Base-by-base conservation (phyloP, 306 rosid species). In the Fragaria nilgerrensis region DNA sequence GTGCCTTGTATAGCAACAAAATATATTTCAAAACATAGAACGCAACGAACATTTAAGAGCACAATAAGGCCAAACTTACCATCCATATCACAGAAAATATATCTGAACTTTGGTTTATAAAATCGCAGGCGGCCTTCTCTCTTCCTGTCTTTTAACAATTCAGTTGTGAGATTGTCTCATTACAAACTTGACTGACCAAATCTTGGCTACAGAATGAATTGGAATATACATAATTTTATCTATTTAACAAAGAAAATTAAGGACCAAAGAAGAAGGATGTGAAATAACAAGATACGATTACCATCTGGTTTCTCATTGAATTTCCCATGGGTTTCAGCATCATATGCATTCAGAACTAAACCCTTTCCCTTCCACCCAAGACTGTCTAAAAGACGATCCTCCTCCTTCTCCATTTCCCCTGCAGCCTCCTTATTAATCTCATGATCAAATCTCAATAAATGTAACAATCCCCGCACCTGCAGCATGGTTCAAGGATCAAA, bases 81-180 rank as follows among this genome's bases (percentile, higher is more conserved):
- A 88, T 95, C 99, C 99, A 95, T 92, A 65, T 95, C 99, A 67
- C 97, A 90, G 88, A 95, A 95, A 79, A 95, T 85, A 80, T 92
- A 88, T 84, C 80, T 90, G 90, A 88, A 95, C 92, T 87, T 95
- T 61, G 97, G 97, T 75, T 87, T 85, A 82, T 89, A 90, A 84
- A 90, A 89, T 84, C 93, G 85, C 81, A 90, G 93, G 83, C 86
- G 75, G 66, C 92, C 93, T 86, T 90, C 97, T 90, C 87, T 90
- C 84, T 84, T 92, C 92, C 97, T 89, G 90, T 89, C 98, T 94
- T 89, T 94, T 87, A 85, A 89, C 86, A 89, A 84, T 78, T 85
- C 85, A 84, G 81, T 80, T 29, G 86, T 88, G 77, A 90, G 92
- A 89, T 86, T 77, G 81, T 84, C 75, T 82, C 61, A 72, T 80